Percentiles rank a stretch among this genome's conserved stretches.
phyloP scores from a whole-genome alignment of 106 monocot genomes.

The Acorus gramineus region DNA sequence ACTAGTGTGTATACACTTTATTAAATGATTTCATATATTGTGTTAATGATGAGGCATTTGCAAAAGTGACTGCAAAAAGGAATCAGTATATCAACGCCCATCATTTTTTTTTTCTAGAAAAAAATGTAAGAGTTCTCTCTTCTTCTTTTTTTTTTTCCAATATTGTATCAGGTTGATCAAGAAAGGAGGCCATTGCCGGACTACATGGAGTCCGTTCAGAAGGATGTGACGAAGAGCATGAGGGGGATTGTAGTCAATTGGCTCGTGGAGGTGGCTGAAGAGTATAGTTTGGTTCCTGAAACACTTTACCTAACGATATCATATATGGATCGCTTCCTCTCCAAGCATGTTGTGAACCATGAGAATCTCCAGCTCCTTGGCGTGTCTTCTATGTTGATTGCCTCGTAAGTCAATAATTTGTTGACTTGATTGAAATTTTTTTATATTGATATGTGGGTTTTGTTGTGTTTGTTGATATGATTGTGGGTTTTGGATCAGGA shows the following conservation, averaged over 20 bases:
- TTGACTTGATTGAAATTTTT: not conserved
- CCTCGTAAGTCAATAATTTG: conserved; percentile 35
- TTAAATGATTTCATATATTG: too few relatives aligned
- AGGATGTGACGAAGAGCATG: conserved; percentile 72
- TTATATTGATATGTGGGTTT: not conserved
- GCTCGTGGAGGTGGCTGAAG: conserved; percentile 85
- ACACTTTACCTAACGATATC: conserved; percentile 57
- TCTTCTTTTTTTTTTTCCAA: too few relatives aligned
- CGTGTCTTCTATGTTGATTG: conserved; percentile 72
- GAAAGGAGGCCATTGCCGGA: conserved; percentile 43
- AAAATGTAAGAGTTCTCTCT: too few relatives aligned
- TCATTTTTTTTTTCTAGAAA: too few relatives aligned
- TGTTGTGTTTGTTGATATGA: not conserved
- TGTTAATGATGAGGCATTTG: too few relatives aligned
- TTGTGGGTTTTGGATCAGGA: conserved; percentile 31
- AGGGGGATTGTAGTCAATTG: conserved; percentile 78
- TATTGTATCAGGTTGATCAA: conserved; percentile 25
- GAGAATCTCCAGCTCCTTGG: conserved; percentile 78
- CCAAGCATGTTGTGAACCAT: conserved; percentile 23
- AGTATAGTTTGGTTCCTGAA: conserved; percentile 60
- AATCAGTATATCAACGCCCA: too few relatives aligned
- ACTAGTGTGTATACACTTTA: too few relatives aligned
- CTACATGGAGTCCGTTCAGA: conserved; percentile 59
- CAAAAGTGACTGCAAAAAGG: too few relatives aligned
- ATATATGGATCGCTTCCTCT: conserved; percentile 55